A percentile compares a stretch with the other conserved stretches of the same genome.
phyloP scores from a whole-genome alignment of 1,284 basidiomycete species.

The Papiliotrema terrestris region DNA sequence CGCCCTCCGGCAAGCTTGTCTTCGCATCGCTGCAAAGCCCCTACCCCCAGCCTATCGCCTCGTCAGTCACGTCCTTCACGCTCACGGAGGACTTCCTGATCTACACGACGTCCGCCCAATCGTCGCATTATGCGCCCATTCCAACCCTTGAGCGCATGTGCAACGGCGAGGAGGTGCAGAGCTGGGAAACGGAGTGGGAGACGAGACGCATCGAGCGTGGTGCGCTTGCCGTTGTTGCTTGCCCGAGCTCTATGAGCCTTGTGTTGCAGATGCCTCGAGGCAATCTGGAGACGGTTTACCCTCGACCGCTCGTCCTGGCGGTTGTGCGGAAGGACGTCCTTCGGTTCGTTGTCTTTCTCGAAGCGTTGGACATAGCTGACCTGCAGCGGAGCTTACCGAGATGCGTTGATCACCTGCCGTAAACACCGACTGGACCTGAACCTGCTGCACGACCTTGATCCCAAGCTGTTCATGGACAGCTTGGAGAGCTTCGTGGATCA shows the following conservation, averaged over 20 bases:
- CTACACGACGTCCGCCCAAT: constrained; percentile 81
- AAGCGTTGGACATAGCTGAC: background rate
- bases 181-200: constrained; percentile 57
- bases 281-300: constrained; percentile 93
- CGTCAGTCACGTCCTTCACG: constrained; percentile 73
- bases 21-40: constrained; percentile 49
- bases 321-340: constrained; percentile 71
- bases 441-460: constrained; percentile 76
- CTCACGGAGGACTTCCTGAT: constrained; percentile 78
- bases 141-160: constrained; percentile 34
- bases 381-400: constrained; percentile 58
- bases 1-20: constrained; percentile 60
- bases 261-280: constrained; percentile 98
- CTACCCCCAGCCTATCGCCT: constrained; percentile 49
- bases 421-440: constrained; percentile 92
- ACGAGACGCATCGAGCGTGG: constrained; percentile 79
- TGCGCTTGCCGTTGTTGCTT: constrained; percentile 75
- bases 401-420: constrained; percentile 84
- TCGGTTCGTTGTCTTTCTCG: constrained; percentile 54
- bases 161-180: constrained; percentile 24
- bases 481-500: constrained; percentile 74
- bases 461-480: constrained; percentile 62
- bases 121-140: constrained; percentile 71
- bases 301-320: constrained; percentile 83
- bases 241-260: constrained; percentile 80